Base-by-base conservation (phyloP, 2,329 filamentous ascomycete genomes). In the Aureobasidium namibiae region DNA sequence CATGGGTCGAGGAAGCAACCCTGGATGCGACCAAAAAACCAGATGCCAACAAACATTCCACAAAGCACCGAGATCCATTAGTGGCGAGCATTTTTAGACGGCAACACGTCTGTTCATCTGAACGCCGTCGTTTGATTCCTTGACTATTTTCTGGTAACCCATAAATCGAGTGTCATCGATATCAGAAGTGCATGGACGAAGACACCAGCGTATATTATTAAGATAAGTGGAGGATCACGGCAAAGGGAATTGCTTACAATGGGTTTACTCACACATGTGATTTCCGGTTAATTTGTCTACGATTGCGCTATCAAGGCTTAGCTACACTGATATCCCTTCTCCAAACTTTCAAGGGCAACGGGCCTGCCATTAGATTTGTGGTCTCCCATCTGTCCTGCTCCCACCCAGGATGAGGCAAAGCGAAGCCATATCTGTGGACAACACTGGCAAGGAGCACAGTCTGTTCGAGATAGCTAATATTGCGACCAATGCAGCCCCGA, bases 391-490 rank as follows among this genome's bases (percentile, higher is more conserved):
- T 44, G 23, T 29, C 41, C 23, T 44, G 41, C 6, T 44, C 41
- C 41, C 41, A 44, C 41, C 23, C 23, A 23, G 41, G 41, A 29
- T 26, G 7, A 26, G 23, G 23, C 41, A 44, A 44, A 29, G 41
- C 69, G 44, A 75, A 71, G 2, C 69, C 71, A 50, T 74, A 75
- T n/a, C 72, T 62, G 18, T 70, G 66, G n/a, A 74, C 48, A 53
- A 74, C 63, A 59, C 66, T 71, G 38, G 61, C 63, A 1, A 64
- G 54, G 14, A 62, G 16, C 10, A 64, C 60, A 1, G 68, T 71
- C 63, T 69, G 68, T 52, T 69, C 66, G 10, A 68, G 59, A 41
- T 67, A 68, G 1, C 60, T 61, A n/a, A 66, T 67, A 48, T 61
- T 64, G 14, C 63, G 41, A 16, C 67, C 67, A 39, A 68, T 67